A percentile compares a stretch with the other conserved stretches of the same genome.
Evolutionary conservation across 305 asterid genomes (phyloP).

Genomic region (Striga hermonthica): DNA sequence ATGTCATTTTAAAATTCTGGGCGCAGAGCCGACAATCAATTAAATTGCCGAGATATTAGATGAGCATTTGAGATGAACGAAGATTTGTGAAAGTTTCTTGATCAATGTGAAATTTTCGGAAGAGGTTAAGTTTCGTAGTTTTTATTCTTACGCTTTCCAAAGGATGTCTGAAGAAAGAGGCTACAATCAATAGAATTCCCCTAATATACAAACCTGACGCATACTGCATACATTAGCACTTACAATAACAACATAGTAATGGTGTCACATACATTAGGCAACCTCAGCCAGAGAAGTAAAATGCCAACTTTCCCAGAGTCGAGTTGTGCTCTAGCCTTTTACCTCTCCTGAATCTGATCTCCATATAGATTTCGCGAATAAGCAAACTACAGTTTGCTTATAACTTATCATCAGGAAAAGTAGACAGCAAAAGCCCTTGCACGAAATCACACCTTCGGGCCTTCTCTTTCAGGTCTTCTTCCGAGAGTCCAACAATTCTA

Average conservation of each 20-base stretch:
- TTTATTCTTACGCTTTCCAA: too few species aligned
- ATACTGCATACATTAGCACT: constrained; percentile 1
- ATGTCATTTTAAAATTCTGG: not conserved
- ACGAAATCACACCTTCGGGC: constrained; percentile 55
- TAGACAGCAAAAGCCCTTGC: constrained; percentile 66
- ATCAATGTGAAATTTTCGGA: too few species aligned
- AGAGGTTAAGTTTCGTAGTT: too few species aligned
- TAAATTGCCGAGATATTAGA: too few species aligned
- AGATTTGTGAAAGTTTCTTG: too few species aligned
- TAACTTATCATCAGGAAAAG: constrained; percentile 54
- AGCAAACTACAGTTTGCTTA: constrained; percentile 25
- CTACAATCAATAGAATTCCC: not conserved
- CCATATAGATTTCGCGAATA: constrained; percentile 18
- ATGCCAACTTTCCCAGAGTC: not conserved
- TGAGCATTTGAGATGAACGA: too few species aligned
- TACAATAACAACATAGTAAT: constrained; percentile 29
- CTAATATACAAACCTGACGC: not conserved
- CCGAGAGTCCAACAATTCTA: constrained; percentile 53
- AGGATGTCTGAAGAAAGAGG: too few species aligned
- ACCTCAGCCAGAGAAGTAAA: constrained; percentile 12
- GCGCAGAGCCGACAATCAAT: not conserved
- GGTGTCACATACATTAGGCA: constrained; percentile 24
- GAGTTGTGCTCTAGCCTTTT: constrained; percentile 25
- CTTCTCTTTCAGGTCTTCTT: constrained; percentile 72
- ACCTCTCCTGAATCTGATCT: constrained; percentile 33